Conservation (phyloP, 306 rosid genomes). For the Dalbergia oliveri region DNA sequence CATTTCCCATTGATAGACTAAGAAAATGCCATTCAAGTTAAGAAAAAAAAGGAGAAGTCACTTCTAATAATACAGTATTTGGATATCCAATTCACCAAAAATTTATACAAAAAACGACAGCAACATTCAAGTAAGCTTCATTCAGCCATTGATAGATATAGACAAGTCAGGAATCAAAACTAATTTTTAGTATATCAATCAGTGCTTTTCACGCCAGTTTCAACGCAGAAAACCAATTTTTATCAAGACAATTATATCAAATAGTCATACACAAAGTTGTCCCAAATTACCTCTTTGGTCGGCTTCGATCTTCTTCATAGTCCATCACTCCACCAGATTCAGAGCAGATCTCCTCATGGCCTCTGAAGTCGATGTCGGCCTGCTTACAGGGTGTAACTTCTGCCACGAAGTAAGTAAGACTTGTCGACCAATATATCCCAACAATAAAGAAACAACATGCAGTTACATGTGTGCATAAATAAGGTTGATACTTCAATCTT, state of each 20-base stretch:
- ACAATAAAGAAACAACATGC: constrained; percentile 38
- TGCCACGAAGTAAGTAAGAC: constrained; percentile 99
- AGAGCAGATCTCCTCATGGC: constrained; percentile 97
- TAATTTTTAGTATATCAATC: neutral
- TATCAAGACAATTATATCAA: constrained; percentile 24
- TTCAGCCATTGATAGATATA: constrained; percentile 21
- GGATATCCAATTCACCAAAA: neutral
- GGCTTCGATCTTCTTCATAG: constrained; percentile 95
- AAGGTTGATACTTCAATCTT: constrained; percentile 3
- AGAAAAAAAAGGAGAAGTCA: neutral
- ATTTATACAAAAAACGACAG: constrained; percentile 2
- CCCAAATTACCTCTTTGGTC: constrained; percentile 85
- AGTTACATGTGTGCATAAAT: constrained; percentile 22
- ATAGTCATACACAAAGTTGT: constrained; percentile 19
- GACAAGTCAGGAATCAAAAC: constrained; percentile 10
- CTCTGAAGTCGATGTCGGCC: constrained; percentile 96
- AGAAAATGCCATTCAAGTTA: neutral
- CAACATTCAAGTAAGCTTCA: constrained; percentile 10
- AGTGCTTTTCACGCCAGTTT: constrained; percentile 18
- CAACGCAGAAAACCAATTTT: neutral
- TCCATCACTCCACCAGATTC: constrained; percentile 99
- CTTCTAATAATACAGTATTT: neutral
- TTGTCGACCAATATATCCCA: constrained; percentile 88
- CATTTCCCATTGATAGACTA: neutral
- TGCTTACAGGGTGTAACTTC: constrained; percentile 99